Conservation (phyloP, 1,139 yeast genomes). For the Candida freyschussii region DNA sequence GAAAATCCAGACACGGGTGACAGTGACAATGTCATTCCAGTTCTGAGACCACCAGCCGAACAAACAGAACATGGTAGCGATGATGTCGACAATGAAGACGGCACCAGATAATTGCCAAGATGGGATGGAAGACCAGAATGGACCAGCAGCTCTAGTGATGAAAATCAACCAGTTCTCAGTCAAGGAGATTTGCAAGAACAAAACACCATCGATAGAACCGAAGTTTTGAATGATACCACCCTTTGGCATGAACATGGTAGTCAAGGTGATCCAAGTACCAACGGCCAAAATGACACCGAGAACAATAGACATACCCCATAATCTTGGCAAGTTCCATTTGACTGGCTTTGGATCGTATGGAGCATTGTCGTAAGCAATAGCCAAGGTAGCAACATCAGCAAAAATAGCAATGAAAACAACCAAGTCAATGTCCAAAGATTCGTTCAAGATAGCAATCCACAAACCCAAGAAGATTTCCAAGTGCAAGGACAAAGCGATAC, state of each 20-base stretch:
- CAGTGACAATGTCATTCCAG: slow-evolving; percentile 95
- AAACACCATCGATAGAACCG: slow-evolving; percentile 88
- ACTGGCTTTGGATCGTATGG: slow-evolving; percentile 97
- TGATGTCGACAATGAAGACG: slow-evolving; percentile 78
- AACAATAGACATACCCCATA: slow-evolving; percentile 92
- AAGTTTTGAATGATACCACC: slow-evolving; percentile 94
- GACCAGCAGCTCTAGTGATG: slow-evolving; percentile 93
- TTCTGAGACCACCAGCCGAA: slow-evolving; percentile 99
- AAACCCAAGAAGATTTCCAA: slow-evolving; percentile 89
- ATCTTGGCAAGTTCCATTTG: slow-evolving; percentile 97
- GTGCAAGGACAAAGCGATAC: slow-evolving; percentile 90
- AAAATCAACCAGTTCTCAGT: slow-evolving; percentile 96
- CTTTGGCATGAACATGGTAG: slow-evolving; percentile 79
- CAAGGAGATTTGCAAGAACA: slow-evolving; percentile 87
- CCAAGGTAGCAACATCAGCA: slow-evolving; percentile 93
- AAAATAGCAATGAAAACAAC: slow-evolving; percentile 92
- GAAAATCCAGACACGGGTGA: slow-evolving; percentile 90
- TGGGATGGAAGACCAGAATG: slow-evolving; percentile 90
- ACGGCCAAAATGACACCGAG: slow-evolving; percentile 78
- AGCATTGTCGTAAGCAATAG: slow-evolving; percentile 96
- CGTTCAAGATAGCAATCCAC: slow-evolving; percentile 90
- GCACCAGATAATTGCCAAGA: slow-evolving; percentile 96
- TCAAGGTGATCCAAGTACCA: slow-evolving; percentile 90
- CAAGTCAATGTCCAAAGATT: slow-evolving; percentile 76
- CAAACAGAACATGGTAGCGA: slow-evolving; percentile 85